A percentile compares a stretch with the other conserved stretches of the same genome.
Conservation (phyloP, 306 rosid genomes). For the Carpinus fangiana region DNA sequence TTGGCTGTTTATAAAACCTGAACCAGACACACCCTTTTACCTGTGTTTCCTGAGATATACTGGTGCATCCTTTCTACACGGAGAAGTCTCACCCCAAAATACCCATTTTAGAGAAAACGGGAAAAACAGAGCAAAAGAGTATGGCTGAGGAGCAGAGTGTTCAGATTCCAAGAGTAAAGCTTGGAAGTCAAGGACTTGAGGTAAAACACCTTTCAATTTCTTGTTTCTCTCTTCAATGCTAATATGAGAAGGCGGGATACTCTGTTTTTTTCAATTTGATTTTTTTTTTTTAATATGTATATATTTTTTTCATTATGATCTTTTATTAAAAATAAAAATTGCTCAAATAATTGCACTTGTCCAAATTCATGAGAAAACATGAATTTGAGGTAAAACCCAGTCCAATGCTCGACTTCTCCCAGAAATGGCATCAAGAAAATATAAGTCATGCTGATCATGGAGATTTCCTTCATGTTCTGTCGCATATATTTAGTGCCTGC, state of each 20-base stretch:
- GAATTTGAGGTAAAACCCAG: constrained; percentile 24
- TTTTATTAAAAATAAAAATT: not conserved
- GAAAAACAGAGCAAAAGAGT: not conserved
- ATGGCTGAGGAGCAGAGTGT: constrained; percentile 34
- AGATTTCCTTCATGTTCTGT: not conserved
- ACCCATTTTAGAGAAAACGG: not conserved
- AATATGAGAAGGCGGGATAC: not conserved
- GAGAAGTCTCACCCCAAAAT: not conserved
- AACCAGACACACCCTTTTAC: not conserved
- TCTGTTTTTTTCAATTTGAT: not conserved
- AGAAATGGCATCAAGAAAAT: not conserved
- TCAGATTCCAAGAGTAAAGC: constrained; percentile 42
- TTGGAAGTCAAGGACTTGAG: constrained; percentile 57
- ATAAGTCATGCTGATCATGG: not conserved
- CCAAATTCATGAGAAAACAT: constrained; percentile 28
- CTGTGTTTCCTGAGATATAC: not conserved
- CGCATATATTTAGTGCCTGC: not conserved
- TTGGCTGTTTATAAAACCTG: not conserved
- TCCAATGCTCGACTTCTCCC: not conserved
- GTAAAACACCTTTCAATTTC: constrained; percentile 20
- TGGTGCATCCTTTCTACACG: not conserved
- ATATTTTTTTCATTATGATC: not conserved
- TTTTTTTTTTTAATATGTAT: not conserved
- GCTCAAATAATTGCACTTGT: not conserved
- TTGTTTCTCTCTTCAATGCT: not conserved